A percentile compares a stretch with the other conserved stretches of the same genome.
Conservation (phyloP, 345 rosid species). For the Arabis hirsuta region DNA sequence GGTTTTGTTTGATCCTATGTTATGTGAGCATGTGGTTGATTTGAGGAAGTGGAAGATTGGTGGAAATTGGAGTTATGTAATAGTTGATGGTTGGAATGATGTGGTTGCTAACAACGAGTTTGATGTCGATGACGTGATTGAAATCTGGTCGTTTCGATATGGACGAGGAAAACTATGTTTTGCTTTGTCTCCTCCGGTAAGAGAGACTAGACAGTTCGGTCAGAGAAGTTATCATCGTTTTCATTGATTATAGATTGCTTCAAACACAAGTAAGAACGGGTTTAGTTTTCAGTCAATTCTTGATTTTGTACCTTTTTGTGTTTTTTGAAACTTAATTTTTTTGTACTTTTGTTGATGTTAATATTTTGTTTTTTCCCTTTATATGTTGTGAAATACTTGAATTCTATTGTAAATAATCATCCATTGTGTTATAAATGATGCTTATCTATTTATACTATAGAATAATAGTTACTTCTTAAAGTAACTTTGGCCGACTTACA, state of each 20-base stretch:
- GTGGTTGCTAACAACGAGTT: constrained; percentile 7
- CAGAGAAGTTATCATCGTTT: background rate
- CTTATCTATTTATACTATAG: too few relatives aligned
- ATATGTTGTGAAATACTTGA: background rate
- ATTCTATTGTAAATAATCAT: background rate
- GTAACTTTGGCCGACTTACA: too few relatives aligned
- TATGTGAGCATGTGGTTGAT: background rate
- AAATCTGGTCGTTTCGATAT: constrained; percentile 30
- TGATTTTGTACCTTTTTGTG: too few relatives aligned
- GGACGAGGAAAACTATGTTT: constrained; percentile 20
- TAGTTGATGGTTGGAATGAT: constrained; percentile 17
- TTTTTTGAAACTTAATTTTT: too few relatives aligned
- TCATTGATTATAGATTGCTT: background rate
- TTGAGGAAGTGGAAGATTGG: constrained; percentile 25
- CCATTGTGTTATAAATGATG: too few relatives aligned
- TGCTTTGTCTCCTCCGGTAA: background rate
- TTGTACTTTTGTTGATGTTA: background rate
- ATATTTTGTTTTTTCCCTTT: background rate
- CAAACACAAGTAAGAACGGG: background rate
- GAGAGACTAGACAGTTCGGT: background rate
- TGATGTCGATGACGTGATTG: background rate
- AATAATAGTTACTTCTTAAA: too few relatives aligned
- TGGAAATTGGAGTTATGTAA: background rate
- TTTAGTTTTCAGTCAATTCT: background rate
- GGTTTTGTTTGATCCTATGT: constrained; percentile 21